Base-by-base conservation (phyloP, 345 rosid genomes). In the Euphorbia lathyris region DNA sequence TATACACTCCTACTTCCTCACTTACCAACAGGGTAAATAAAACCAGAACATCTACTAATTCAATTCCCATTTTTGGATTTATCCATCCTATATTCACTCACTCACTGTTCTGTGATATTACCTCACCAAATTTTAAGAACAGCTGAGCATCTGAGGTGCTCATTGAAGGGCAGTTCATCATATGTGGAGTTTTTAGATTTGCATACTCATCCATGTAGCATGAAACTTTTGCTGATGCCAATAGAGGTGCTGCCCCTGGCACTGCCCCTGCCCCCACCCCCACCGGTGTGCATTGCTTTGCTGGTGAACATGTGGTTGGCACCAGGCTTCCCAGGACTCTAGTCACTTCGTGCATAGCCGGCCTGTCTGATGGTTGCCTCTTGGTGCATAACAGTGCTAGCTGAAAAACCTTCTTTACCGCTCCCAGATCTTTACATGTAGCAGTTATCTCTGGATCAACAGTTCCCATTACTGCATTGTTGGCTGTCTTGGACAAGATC, bases 81-180 rank as follows among this genome's bases (percentile, higher is more conserved):
- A n/a, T n/a, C n/a, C n/a, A n/a, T n/a, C n/a, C n/a, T n/a, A n/a
- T n/a, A n/a, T 25, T 27, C 34, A 22, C 27, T 81, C 71, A 86
- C 48, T 48, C 74, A 40, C 96, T 90, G 68, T 88, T 88, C 73
- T 87, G 97, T 23, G 98, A 92, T 75, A 92, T 95, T 25, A 95
- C 97, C 87, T 95, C 94, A 10, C 96, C 99, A 43, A 95, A 92
- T 57, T 90, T 90, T 7, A 85, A 86, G 79, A 95, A 92, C 63
- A 92, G 96, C 62, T 95, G 92, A 3, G 96, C 98, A 75, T 95
- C 98, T 5, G 98, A 87, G 42, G 98, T 87, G 85, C 99, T 90
- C 90, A 90, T 90, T 1, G 99, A 85, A n/a, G 98, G 88, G 65
- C 87, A 92, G 34, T 86, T 87, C 20, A 92, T 83, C 80, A 88